Conservation (phyloP, 768 basidiomycete species). For the Collybia nuda region DNA sequence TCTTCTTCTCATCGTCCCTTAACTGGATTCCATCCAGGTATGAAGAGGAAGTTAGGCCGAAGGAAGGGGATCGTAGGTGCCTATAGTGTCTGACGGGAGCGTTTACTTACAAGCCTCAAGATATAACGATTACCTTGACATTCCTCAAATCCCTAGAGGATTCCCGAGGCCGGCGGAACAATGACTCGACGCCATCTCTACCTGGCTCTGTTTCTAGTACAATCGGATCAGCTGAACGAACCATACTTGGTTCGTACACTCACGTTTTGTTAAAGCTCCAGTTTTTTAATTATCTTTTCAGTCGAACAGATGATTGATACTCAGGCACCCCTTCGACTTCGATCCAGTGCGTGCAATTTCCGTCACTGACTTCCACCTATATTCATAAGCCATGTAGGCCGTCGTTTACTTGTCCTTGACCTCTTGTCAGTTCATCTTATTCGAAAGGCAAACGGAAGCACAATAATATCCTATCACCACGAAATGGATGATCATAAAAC, state of each 20-base stretch:
- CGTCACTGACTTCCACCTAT: background rate
- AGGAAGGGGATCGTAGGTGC: slow-evolving; percentile 51
- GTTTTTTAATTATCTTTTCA: slow-evolving; percentile 7
- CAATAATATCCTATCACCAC: slow-evolving; percentile 52
- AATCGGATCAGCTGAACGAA: slow-evolving; percentile 11
- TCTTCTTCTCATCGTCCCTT: slow-evolving; percentile 64
- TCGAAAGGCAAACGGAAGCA: slow-evolving; percentile 41
- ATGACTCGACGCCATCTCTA: slow-evolving; percentile 2
- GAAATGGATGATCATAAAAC: slow-evolving; percentile 36
- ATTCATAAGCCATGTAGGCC: slow-evolving; percentile 13
- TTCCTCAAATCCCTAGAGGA: slow-evolving; percentile 48
- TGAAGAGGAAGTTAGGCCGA: slow-evolving; percentile 42
- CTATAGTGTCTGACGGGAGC: no score
- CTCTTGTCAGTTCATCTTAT: slow-evolving; percentile 49
- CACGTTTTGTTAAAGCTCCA: background rate
- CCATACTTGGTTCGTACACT: slow-evolving; percentile 14
- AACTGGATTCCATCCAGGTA: slow-evolving; percentile 72
- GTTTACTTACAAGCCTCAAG: slow-evolving; percentile 24
- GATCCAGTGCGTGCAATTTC: slow-evolving; percentile 25
- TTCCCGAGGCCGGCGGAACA: slow-evolving; percentile 4
- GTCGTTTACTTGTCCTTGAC: slow-evolving; percentile 40
- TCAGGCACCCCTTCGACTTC: slow-evolving; percentile 34
- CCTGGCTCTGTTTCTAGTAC: slow-evolving; percentile 3
- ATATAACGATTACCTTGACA: slow-evolving; percentile 57
- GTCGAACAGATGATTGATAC: slow-evolving; percentile 36